Conservation (phyloP, 2,329 filamentous ascomycete genomes). For the Penicillium sumatraense region DNA sequence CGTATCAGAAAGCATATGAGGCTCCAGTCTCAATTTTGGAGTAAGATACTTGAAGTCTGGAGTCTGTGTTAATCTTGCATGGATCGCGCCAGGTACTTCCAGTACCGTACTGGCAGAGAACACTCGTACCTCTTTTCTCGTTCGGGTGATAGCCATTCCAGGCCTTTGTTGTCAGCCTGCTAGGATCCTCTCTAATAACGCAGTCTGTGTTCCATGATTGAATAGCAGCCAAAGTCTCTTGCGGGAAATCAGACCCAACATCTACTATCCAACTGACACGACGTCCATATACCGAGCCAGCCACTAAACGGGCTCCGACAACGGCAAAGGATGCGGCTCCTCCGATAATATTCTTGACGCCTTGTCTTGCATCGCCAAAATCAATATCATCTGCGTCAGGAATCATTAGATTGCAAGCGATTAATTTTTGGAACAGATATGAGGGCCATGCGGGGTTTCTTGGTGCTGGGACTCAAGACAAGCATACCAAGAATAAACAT, state of each 20-base stretch:
- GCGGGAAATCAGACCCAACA: constrained; percentile 83
- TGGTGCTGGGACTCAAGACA: background rate
- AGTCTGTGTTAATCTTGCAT: constrained; percentile 11
- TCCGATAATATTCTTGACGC: constrained; percentile 78
- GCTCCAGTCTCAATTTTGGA: constrained; percentile 80
- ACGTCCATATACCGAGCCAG: constrained; percentile 67
- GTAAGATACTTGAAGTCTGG: constrained; percentile 85
- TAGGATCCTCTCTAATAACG: constrained; percentile 67
- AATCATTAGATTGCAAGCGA: constrained; percentile 17
- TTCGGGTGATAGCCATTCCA: constrained; percentile 87
- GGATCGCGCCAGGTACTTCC: background rate
- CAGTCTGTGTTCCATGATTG: constrained; percentile 76
- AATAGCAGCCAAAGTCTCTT: constrained; percentile 66
- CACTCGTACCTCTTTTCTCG: constrained; percentile 61
- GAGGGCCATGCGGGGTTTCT: constrained; percentile 10
- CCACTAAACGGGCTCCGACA: constrained; percentile 85
- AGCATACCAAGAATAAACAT: constrained; percentile 67
- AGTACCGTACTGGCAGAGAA: constrained; percentile 2
- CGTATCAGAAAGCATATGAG: constrained; percentile 67
- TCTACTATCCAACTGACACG: constrained; percentile 91
- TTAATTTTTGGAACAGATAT: background rate
- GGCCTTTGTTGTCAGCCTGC: constrained; percentile 79
- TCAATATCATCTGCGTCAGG: constrained; percentile 92
- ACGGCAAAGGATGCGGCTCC: constrained; percentile 87
- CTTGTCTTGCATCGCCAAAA: constrained; percentile 70